Base-by-base conservation (phyloP, 768 basidiomycete genomes). In the Leucocoprinus leucothites region DNA sequence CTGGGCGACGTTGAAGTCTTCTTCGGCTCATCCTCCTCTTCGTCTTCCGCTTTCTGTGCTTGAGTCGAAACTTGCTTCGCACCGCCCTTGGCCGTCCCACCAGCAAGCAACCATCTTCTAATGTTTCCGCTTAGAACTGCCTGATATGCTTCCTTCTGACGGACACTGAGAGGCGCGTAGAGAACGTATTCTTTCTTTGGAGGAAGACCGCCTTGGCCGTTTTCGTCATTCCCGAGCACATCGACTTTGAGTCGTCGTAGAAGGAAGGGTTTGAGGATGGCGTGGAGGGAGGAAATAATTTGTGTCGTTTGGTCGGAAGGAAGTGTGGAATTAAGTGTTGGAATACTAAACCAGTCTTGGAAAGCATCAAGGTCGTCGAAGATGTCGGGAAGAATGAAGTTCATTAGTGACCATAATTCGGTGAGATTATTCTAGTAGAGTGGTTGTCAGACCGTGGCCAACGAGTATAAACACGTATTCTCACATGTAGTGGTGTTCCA, bases 101-200 rank as follows among this genome's bases (percentile, higher is more conserved):
- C 74, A 8, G 63, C 60, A 21, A 74, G 71, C 21, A 91, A 67
- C 71, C 86, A 87, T 31, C 77, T 73, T 14, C 94, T 79, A 22
- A 96, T 73, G 2, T 78, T 81, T 0, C 91, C 86, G 19, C 81
- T 77, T 14, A 95, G 74, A 16, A 95, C 84, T 3, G 82, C 81
- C 55, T 94, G 86, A 62, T 96, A 98, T 22, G 96, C 73, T 55
- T 89, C 83, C n/a, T 86, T 84, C 65, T 98, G 97, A 49, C 79
- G 78, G 22, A 82, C 73, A 52, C 86, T 97, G 6, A 98, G 74
- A 0, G 94, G 94, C 0, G 94, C 94, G 57, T 95, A 96, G 0
- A 98, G 79, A 1, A 98, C 84, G 62, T 99, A 99, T 69, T 94
- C 92, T 68, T 94, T 94, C 73, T 93, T 94, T 2, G 90, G 90